phyloP scores from a whole-genome alignment of 768 basidiomycete genomes.

The Mycena rosella region DNA sequence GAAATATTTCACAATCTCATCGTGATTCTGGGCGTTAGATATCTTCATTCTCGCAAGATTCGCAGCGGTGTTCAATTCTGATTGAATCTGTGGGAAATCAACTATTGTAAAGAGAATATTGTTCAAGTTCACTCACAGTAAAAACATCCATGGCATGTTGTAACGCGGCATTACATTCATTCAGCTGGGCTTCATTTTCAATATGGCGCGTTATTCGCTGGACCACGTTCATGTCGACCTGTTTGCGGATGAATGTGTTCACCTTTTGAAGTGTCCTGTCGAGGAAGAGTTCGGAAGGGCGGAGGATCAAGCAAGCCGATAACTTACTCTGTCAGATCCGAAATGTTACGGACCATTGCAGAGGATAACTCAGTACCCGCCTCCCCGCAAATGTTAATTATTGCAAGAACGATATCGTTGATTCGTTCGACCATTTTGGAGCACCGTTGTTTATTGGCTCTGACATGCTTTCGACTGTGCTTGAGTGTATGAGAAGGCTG shows the following conservation, averaged over 20 bases:
- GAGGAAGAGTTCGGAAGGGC: neutral
- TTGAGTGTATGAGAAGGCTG: neutral
- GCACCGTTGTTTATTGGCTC: slow-evolving; percentile 4
- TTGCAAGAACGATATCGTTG: neutral
- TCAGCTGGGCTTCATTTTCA: slow-evolving; percentile 10
- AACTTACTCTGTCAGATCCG: slow-evolving; percentile 5
- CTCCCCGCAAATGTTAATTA: neutral
- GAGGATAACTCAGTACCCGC: neutral
- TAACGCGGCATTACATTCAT: slow-evolving; percentile 6
- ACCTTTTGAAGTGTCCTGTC: slow-evolving; percentile 6
- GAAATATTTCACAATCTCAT: neutral
- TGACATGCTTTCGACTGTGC: neutral
- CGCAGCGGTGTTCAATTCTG: neutral
- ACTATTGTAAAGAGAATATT: neutral
- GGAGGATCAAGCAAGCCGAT: neutral
- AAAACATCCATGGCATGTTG: slow-evolving; percentile 6
- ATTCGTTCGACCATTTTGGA: slow-evolving; percentile 8
- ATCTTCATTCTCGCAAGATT: neutral
- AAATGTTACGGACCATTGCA: neutral
- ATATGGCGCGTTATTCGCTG: slow-evolving; percentile 1
- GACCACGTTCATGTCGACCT: slow-evolving; percentile 16
- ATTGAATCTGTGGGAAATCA: neutral
- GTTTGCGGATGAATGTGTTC: slow-evolving; percentile 8
- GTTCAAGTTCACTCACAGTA: neutral
- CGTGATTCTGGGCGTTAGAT: neutral